Evolutionary conservation across 2,329 filamentous ascomycete genomes (phyloP).

Genomic region (Talaromyces funiculosus): DNA sequence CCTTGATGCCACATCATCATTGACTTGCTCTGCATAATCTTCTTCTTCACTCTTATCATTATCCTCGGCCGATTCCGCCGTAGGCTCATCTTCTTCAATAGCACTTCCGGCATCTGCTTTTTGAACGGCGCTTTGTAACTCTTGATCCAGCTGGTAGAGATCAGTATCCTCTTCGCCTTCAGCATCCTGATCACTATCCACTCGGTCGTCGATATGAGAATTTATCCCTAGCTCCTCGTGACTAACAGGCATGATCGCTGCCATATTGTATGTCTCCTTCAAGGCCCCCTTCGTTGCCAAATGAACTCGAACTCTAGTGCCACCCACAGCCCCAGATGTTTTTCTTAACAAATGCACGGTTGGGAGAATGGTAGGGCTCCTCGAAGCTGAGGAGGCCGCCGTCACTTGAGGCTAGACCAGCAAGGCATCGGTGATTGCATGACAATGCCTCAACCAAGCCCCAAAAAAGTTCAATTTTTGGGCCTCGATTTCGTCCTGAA

Average conservation of each 20-base stretch:
- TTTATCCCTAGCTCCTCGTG: constrained; percentile 31
- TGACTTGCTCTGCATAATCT: constrained; percentile 31
- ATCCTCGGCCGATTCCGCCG: constrained; percentile 34
- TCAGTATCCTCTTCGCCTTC: constrained; percentile 42
- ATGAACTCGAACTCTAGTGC: constrained; percentile 19
- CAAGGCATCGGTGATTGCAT: constrained; percentile 22
- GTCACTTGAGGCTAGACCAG: constrained; percentile 24
- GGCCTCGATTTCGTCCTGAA: background rate
- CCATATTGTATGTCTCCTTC: constrained; percentile 34
- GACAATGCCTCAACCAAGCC: constrained; percentile 1
- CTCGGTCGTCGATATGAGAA: constrained; percentile 25
- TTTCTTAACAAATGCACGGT: constrained; percentile 14
- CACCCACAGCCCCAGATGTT: constrained; percentile 10
- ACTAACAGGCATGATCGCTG: constrained; percentile 37
- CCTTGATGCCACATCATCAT: constrained; percentile 36
- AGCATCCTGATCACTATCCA: constrained; percentile 40
- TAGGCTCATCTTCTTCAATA: constrained; percentile 21
- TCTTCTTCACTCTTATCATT: constrained; percentile 20
- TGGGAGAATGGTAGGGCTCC: constrained; percentile 14
- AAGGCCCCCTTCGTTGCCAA: constrained; percentile 27
- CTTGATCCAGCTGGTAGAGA: constrained; percentile 36
- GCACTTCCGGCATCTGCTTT: constrained; percentile 30
- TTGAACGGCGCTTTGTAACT: constrained; percentile 35
- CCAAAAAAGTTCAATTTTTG: background rate
- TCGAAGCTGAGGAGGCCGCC: constrained; percentile 20